phyloP scores from a whole-genome alignment of 257 asterid species.

The Parsonsia alboflavescens region DNA sequence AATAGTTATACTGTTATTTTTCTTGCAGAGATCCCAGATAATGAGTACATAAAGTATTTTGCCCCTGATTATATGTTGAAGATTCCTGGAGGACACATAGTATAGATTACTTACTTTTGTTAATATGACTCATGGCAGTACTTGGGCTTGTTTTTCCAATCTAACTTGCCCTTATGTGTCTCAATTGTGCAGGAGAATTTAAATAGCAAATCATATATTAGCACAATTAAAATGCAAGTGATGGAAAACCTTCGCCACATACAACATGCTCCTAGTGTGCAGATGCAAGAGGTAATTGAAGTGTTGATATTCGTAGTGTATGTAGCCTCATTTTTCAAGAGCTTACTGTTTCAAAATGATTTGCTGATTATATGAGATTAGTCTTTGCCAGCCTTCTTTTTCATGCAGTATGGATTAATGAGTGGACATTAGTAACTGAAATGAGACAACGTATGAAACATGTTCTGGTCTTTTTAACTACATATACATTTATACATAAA shows the following conservation, averaged over 20 bases:
- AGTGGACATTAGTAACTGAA: not conserved
- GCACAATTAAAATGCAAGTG: constrained; percentile 80
- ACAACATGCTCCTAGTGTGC: constrained; percentile 98
- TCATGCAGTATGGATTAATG: not conserved
- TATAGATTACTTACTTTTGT: constrained; percentile 27
- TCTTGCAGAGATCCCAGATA: constrained; percentile 89
- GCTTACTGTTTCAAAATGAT: not conserved
- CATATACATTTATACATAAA: not conserved
- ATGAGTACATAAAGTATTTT: constrained; percentile 82
- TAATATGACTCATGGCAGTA: constrained; percentile 13
- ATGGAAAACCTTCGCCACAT: constrained; percentile 83
- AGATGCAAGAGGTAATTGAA: constrained; percentile 85
- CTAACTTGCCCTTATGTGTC: not conserved
- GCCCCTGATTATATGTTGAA: constrained; percentile 81
- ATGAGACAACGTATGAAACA: not conserved
- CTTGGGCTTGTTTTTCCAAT: not conserved
- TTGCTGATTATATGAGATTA: not conserved
- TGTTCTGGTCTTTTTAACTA: not conserved
- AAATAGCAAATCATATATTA: constrained; percentile 85
- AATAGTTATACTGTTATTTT: not conserved
- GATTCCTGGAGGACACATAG: constrained; percentile 72
- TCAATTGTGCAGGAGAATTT: constrained; percentile 69
- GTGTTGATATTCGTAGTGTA: not conserved
- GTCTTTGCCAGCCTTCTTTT: not conserved
- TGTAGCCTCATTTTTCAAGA: not conserved